A percentile compares a stretch with the other conserved stretches of the same genome.
These are phyloP conservation scores for Populus deltoides DNA, from an alignment of 345 rosid species.

Conservation along the genomic window DNA sequence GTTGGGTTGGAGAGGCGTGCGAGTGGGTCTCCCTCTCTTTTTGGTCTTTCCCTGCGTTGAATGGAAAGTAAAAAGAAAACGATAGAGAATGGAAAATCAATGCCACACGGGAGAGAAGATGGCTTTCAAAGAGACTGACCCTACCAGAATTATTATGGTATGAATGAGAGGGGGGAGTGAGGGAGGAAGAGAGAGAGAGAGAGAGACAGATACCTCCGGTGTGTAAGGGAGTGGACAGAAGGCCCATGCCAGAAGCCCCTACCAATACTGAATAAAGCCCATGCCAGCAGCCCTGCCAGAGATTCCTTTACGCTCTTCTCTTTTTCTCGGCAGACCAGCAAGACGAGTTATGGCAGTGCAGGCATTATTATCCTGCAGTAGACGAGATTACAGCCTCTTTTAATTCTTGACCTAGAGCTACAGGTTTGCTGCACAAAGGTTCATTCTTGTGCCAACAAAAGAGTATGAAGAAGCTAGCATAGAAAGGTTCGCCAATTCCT, in stretches of 20 bases:
- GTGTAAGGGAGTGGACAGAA: not conserved
- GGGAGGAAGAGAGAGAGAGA: accelerated
- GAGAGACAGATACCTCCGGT: not conserved
- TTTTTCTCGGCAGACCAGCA: too few species aligned
- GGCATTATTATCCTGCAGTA: too few species aligned
- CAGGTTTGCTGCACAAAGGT: not conserved
- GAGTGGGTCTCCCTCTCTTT: conserved; percentile 24
- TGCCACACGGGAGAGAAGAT: conserved; percentile 33
- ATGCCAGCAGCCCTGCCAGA: not conserved
- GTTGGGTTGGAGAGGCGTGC: not conserved
- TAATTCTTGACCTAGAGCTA: not conserved
- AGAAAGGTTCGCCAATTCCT: not conserved
- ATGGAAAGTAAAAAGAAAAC: conserved; percentile 5
- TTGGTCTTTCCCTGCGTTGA: conserved; percentile 20
- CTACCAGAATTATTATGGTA: conserved; percentile 22
- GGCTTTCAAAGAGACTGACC: conserved; percentile 12
- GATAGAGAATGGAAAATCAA: conserved; percentile 29
- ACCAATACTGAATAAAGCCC: not conserved
- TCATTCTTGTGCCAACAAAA: not conserved
- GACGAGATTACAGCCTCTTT: not conserved
- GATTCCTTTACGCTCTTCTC: too few species aligned
- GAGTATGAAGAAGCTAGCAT: not conserved
- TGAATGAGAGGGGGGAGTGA: not conserved
- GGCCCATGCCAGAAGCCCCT: not conserved
- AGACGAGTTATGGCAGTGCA: too few species aligned